phyloP scores from a whole-genome alignment of 1,284 basidiomycete species.

The Cryptococcus sp. region DNA sequence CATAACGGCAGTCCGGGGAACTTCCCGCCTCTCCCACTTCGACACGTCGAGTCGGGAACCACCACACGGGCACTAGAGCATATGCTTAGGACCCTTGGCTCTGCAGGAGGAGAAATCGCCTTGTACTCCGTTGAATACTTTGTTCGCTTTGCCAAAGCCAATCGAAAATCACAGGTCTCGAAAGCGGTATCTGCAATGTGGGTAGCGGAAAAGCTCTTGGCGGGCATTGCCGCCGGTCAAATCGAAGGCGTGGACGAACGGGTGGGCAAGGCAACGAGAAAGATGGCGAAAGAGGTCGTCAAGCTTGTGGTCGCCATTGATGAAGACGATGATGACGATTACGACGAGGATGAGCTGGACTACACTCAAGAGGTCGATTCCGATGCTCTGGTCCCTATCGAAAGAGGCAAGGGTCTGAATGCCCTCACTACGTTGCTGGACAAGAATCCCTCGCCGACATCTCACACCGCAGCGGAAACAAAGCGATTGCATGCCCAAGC shows the following conservation, averaged over 20 bases:
- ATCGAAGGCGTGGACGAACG: slow-evolving; percentile 28
- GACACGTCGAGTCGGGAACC: slow-evolving; percentile 62
- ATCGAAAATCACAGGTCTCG: slow-evolving; percentile 48
- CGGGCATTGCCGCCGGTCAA: slow-evolving; percentile 64
- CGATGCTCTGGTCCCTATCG: slow-evolving; percentile 53
- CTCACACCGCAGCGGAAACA: slow-evolving; percentile 32
- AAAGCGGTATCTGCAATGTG: slow-evolving; percentile 74
- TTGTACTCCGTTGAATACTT: slow-evolving; percentile 83
- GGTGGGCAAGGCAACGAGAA: slow-evolving; percentile 61
- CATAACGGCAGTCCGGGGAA: slow-evolving; percentile 41
- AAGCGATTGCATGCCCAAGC: slow-evolving; percentile 47
- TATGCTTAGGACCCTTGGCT: slow-evolving; percentile 74
- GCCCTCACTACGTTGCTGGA: slow-evolving; percentile 50
- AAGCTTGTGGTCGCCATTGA: slow-evolving; percentile 69
- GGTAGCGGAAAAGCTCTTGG: slow-evolving; percentile 72
- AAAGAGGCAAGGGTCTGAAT: slow-evolving; percentile 62
- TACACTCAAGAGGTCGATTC: slow-evolving; percentile 17
- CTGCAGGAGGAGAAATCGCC: slow-evolving; percentile 65
- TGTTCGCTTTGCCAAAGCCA: slow-evolving; percentile 58
- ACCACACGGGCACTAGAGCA: slow-evolving; percentile 62
- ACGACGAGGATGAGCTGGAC: slow-evolving; percentile 53
- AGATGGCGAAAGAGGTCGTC: slow-evolving; percentile 65
- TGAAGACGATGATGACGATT: slow-evolving; percentile 64
- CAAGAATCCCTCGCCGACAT: slow-evolving; percentile 30
- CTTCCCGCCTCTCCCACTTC: slow-evolving; percentile 59